Base-by-base conservation (phyloP, 2,329 filamentous ascomycete species). In the Alternaria hordeiaustralica region DNA sequence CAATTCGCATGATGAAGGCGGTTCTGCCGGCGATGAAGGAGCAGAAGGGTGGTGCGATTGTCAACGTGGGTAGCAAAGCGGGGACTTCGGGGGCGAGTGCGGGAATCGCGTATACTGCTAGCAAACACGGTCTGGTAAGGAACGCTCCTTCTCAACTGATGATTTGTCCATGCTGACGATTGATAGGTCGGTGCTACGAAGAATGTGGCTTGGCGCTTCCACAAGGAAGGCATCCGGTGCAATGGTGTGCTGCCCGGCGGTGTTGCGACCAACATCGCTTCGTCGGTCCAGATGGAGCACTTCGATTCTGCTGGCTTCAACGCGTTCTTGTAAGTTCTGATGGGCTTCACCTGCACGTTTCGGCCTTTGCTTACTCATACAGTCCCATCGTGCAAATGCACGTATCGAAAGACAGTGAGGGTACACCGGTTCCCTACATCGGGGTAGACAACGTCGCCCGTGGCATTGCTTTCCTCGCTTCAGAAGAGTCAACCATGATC, bases 151-250 rank as follows among this genome's bases (percentile, higher is more conserved):
- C 3, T 20, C 1, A 20, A 26, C 1, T 6, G 7, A 18, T 6
- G 18, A 5, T 0, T 1, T 7, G 5, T 1, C 21, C 56, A 57
- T 41, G 3, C 33, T 53, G 25, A 51, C 13, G 50, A 18, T 10
- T 65, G 2, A 70, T 70, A 51, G 75, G 73, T 83, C 15, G 83
- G 83, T 10, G 81, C 82, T 9, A 85, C 83, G 4, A 84, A 83
- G 64, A 84, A 84, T 55, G 81, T 84, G 0, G 83, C 83, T 8
- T 85, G 81, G 78, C 73, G 82, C 6, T 84, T 84, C 61, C 78
- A 78, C 18, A 77, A 81, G 33, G 79, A 84, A 47, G 79, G 80
- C 9, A 83, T 85, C 53, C 75, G 83, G 8, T 84, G 82, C 67
- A 85, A 84, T 66, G 82, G 81, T 18, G 75, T 85, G 4, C 74